Evolutionary conservation across 2,329 filamentous ascomycete genomes (phyloP), one percentile per base, ranked within the genome.

Genomic region (Akanthomyces dipterigenus): DNA sequence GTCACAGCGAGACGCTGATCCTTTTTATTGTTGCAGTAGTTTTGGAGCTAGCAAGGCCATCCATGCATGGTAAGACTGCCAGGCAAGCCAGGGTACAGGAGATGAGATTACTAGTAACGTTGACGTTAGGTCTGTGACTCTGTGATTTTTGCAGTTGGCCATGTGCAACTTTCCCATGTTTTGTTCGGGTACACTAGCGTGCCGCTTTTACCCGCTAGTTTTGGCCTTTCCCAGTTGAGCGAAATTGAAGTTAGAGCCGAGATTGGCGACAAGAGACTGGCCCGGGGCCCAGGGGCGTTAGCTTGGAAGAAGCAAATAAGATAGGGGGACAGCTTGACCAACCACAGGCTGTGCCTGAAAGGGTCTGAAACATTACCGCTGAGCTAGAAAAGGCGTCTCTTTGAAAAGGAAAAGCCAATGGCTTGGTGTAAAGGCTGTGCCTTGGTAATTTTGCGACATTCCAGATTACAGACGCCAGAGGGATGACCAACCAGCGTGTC

Each of bases 81-180:
- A 53, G 48, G 57, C 48, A 38, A 53, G 49, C 38, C 40, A 53
- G 48, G 57, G 57, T 38, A 53, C 5, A 28, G 43, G 48, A 60
- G 54, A 53, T 60, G 57, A 60, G 28, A 26, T 28, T 9, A 53
- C n/a, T n/a, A n/a, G n/a, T n/a, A n/a, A n/a, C n/a, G n/a, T n/a
- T n/a, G n/a, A n/a, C n/a, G n/a, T n/a, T n/a, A n/a, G n/a, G n/a
- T n/a, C n/a, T n/a, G n/a, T n/a, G n/a, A n/a, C n/a, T n/a, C n/a
- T n/a, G n/a, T n/a, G n/a, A n/a, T n/a, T n/a, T n/a, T n/a, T n/a
- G n/a, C n/a, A n/a, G n/a, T n/a, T n/a, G n/a, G n/a, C 20, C 26
- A 18, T 20, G 22, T 36, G 28, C 26, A 24, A 11, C 28, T 38
- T 34, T 43, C 12, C 26, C 46, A 42, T 50, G 34, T 50, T 58